Percentiles rank a stretch among this genome's conserved stretches.
Conservation (phyloP, 2,329 filamentous ascomycete genomes). For the Pseudogymnoascus sp. region DNA sequence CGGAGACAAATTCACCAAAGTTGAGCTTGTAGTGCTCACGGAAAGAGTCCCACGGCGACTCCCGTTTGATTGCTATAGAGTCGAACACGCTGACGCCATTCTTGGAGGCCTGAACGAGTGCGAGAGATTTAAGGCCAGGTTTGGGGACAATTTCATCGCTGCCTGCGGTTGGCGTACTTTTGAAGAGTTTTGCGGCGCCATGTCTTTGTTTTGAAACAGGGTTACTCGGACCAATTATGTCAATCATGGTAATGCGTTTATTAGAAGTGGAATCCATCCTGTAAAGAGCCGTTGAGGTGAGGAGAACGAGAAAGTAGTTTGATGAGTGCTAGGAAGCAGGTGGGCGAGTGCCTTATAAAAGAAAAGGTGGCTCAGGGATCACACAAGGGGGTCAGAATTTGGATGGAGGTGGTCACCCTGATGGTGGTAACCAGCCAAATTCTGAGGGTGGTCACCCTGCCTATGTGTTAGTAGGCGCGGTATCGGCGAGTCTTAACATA, state of each 20-base stretch:
- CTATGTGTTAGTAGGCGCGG: too few relatives aligned
- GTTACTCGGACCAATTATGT: neutral
- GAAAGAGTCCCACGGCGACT: neutral
- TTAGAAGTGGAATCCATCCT: neutral
- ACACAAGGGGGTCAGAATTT: neutral
- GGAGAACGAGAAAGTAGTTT: neutral
- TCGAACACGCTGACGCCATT: neutral
- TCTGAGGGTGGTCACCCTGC: neutral
- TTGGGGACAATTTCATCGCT: neutral
- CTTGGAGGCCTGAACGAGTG: neutral
- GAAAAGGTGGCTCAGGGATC: neutral
- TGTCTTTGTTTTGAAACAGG: neutral
- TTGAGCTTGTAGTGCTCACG: neutral
- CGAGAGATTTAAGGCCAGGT: neutral
- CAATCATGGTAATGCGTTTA: neutral
- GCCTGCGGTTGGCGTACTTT: neutral
- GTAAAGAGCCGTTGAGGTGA: neutral
- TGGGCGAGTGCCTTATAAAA: neutral
- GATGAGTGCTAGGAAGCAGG: neutral
- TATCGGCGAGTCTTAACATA: too few relatives aligned
- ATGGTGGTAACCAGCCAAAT: neutral
- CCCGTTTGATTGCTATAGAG: neutral
- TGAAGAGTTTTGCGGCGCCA: neutral
- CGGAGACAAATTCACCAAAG: neutral
- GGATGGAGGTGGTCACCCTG: neutral